Base-by-base conservation (phyloP, 2,329 filamentous ascomycete genomes). In the Monosporascus sp. region DNA sequence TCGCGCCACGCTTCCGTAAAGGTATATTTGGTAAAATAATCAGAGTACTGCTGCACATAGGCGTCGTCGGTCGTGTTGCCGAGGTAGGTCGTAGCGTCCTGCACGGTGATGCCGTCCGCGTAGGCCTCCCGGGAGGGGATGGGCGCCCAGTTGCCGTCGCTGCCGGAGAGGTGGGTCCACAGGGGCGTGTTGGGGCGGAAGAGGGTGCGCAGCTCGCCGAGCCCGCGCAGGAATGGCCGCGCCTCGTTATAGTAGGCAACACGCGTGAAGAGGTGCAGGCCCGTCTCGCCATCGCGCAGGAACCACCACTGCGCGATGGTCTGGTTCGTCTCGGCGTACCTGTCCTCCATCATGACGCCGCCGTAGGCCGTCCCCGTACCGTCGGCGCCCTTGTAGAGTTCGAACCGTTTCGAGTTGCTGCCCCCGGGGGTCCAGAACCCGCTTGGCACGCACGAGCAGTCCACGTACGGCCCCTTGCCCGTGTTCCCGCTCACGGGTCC, bases 21-120 rank as follows among this genome's bases (percentile, higher is more conserved):
- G 0, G 79, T 84, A 60, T 87, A 87, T 62, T 87, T 87, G 20
- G 83, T 86, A 58, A 85, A 87, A 64, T 84, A 86, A 43, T 84
- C 78, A 1, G 78, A 74, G 52, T 79, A 75, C 46, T 81, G 68
- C 27, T 74, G 63, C 0, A 82, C 79, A 59, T 86, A 86, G 0
- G 78, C 70, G 60, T 83, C 79, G 11, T 76, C 61, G 0, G 76
- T 73, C 0, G 76, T 75, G 40, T 78, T 78, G 24, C 78, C 78
- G 7, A 86, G 64, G 41, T 80, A 79, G 77, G 81, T 85, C 0
- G 84, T 83, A 5, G 84, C 82, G 63, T 87, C 84, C 61, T 87
- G 84, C 0, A 87, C 83, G 1, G 72, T 73, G 7, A 78, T 63
- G 35, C 76, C 68, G 5, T 70, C 68, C 0, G 68, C 63, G 14